Percentiles rank a stretch among this genome's conserved stretches.
phyloP scores from a whole-genome alignment of 2,329 filamentous ascomycete species.

The Pseudogymnoascus sp. region DNA sequence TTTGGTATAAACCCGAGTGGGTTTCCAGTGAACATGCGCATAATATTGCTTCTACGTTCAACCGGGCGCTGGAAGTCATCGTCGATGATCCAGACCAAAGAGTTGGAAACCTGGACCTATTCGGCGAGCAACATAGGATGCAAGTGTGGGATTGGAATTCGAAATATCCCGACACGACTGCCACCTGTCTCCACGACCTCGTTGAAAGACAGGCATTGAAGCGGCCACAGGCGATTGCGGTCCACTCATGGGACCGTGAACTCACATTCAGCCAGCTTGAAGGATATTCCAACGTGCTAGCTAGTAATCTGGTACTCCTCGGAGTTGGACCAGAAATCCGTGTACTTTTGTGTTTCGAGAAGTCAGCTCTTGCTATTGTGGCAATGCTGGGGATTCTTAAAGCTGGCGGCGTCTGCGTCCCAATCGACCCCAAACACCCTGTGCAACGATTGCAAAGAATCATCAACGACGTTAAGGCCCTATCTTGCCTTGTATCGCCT shows the following conservation, averaged over 20 bases:
- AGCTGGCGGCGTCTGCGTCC: slow-evolving; percentile 24
- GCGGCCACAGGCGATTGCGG: background rate
- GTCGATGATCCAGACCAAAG: slow-evolving; percentile 11
- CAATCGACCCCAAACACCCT: slow-evolving; percentile 23
- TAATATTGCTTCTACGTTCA: slow-evolving; percentile 32
- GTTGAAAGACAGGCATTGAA: background rate
- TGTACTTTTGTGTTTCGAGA: slow-evolving; percentile 20
- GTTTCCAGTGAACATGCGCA: slow-evolving; percentile 32
- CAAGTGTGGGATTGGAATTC: slow-evolving; percentile 9
- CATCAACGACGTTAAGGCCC: background rate
- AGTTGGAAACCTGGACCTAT: slow-evolving; percentile 12
- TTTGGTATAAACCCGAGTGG: slow-evolving; percentile 35
- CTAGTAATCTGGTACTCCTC: slow-evolving; percentile 6
- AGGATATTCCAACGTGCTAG: background rate
- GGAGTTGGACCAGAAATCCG: slow-evolving; percentile 12
- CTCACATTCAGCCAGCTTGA: slow-evolving; percentile 5
- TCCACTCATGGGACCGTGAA: slow-evolving; percentile 7
- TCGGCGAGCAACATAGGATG: background rate
- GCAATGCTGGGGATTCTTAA: slow-evolving; percentile 23
- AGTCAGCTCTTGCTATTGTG: slow-evolving; percentile 21
- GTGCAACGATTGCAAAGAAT: background rate
- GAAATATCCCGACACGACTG: slow-evolving; percentile 6
- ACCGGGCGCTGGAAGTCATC: slow-evolving; percentile 29
- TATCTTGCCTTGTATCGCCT: background rate
- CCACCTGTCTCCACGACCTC: background rate